phyloP scores from a whole-genome alignment of 805 yeast species.

The Candida ponderosae region DNA sequence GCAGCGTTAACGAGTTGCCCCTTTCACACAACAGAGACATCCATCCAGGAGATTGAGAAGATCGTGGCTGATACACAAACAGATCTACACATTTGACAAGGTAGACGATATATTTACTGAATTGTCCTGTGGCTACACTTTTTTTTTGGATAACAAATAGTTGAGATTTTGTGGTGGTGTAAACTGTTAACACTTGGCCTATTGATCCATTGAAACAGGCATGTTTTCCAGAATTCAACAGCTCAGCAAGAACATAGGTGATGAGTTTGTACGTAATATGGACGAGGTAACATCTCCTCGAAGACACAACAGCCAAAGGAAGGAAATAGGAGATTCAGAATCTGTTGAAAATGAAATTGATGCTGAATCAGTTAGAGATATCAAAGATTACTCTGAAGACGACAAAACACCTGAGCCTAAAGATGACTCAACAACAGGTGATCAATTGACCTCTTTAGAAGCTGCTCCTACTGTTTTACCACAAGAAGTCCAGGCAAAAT shows the following conservation, averaged over 20 bases:
- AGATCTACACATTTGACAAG: no score
- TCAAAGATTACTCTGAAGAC: background rate
- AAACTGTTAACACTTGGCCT: no score
- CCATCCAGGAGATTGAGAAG: no score
- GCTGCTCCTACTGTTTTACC: conserved; percentile 39
- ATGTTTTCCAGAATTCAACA: conserved; percentile 38
- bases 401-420: conserved; percentile 3
- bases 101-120: no score
- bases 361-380: background rate
- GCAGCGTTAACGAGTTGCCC: no score
- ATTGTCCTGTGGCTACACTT: no score
- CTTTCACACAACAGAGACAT: no score
- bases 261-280: conserved; percentile 44
- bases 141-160: no score
- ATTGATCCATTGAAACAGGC: background rate
- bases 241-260: conserved; percentile 53
- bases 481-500: conserved; percentile 47
- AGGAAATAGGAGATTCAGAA: background rate
- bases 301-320: background rate
- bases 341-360: conserved; percentile 1
- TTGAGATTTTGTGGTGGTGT: no score
- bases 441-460: conserved; percentile 5
- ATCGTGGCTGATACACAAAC: no score
- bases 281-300: conserved; percentile 17
- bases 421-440: conserved; percentile 10